A percentile compares a stretch with the other conserved stretches of the same genome.
These are phyloP conservation scores for Plectranthus barbatus DNA, from an alignment of 257 asterid genomes.

Conservation along the genomic window DNA sequence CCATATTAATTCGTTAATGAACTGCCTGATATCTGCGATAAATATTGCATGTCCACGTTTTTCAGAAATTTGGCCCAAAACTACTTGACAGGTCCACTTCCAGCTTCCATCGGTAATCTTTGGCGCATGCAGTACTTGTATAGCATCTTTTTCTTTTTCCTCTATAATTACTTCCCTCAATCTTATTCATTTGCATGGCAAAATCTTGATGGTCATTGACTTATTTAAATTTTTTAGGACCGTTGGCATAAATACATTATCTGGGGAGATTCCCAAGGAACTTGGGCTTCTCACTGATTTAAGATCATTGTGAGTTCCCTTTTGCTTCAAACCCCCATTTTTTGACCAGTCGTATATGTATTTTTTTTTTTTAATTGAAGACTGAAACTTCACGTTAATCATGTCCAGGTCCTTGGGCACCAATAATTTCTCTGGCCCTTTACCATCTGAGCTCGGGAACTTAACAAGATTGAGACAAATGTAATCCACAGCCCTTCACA, in stretches of 20 bases:
- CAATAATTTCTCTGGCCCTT: slow-evolving; percentile 74
- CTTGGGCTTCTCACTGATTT: slow-evolving; percentile 63
- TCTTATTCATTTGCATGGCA: neutral
- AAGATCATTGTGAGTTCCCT: slow-evolving; percentile 41
- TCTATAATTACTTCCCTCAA: neutral
- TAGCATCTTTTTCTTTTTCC: neutral
- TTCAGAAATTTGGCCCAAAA: slow-evolving; percentile 52
- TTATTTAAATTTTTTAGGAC: slow-evolving; percentile 24
- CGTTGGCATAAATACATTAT: slow-evolving; percentile 52
- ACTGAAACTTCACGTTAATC: neutral
- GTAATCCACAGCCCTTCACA: slow-evolving; percentile 25
- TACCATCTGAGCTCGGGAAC: slow-evolving; percentile 65
- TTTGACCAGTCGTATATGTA: neutral
- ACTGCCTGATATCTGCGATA: neutral
- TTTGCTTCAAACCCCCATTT: neutral
- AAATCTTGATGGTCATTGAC: neutral
- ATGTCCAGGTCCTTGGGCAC: slow-evolving; percentile 38
- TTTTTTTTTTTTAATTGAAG: neutral
- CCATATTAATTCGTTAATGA: too few relatives aligned
- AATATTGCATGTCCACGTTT: neutral
- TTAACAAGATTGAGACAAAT: slow-evolving; percentile 39
- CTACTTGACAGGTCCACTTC: slow-evolving; percentile 59
- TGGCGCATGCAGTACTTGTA: slow-evolving; percentile 67
- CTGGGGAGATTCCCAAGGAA: slow-evolving; percentile 66
- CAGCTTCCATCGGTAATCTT: slow-evolving; percentile 52